Base-by-base conservation (phyloP, 2,329 filamentous ascomycete species). In the Arthrobotrys entomopaga region DNA sequence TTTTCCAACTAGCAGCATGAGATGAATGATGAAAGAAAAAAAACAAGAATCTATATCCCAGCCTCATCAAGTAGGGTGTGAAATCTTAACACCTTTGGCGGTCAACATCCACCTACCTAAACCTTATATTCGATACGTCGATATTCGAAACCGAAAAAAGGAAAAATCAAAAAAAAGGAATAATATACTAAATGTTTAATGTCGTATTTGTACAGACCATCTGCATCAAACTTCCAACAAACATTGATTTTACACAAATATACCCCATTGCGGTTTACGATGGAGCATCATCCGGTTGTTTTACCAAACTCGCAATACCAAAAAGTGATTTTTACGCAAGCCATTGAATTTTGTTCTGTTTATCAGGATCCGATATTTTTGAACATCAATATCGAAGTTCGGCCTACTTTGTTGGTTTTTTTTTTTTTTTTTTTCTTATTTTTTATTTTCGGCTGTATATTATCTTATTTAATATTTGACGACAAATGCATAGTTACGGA, bases 1-100 rank as follows among this genome's bases (percentile, higher is more conserved):
- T 64, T 69, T 75, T 43, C 70, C 70, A 46, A 75, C 70, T 15
- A 75, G 70, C 54, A 75, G 70, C 70, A 75, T 75, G 70, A 75
- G 70, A 65, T 75, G 48, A 75, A 59, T 46, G 6, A 20, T 13
- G 48, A 50, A 4, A 53, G 19, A 34, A 26, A 52, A n/a, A 34
- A 26, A 22, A 13, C 16, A 22, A 24, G n/a, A 7, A 15, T 19
- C 16, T 19, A 46, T 13, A 46, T n/a, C 42, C 42, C 42, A n/a
- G 16, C 13, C 22, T 3, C 20, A 29, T 19, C 53, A 34, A 38
- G 42, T 19, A 43, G 53, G 34, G 53, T 46, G 16, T 34, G 38
- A 43, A 40, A 40, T n/a, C 6, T 54, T 54, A 10, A 34, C 29
- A 34, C 5, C 10, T n/a, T 54, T 54, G 52, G 52, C 52, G 52